Evolutionary conservation across 2,329 filamentous ascomycete genomes (phyloP), one percentile per base, ranked within the genome.

Genomic region (Ophiostoma pallidulum): DNA sequence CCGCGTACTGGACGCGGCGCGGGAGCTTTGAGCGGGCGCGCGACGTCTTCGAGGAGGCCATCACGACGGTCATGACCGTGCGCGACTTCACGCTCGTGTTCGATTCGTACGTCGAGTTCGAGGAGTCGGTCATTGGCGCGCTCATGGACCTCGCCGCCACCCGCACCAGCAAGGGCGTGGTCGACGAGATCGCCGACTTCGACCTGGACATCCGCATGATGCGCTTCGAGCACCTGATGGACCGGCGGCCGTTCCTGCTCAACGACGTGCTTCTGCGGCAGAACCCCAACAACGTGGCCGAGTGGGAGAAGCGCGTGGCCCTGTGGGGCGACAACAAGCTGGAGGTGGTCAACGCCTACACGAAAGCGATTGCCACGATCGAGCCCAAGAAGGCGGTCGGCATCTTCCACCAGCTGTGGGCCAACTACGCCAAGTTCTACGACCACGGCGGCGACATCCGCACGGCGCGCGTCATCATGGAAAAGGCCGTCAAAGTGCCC

Each of bases 51-150:
- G 92, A 98, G 66, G 90, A 97, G 65, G 94, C 87, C 38, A 87
- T 97, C 55, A 95, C 88, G 10, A 97, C 91, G 1, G 94, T 96
- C 53, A 97, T 97, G 91, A 98, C 92, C 2, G 90, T 98, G 38
- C 83, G 92, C 48, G 92, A 98, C 66, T 98, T 98, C 61, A 94
- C 90, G 1, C 78, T 97, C 47, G 84, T 97, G 39, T 98, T 98
- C 58, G 92, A 98, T 64, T 86, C 90, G 0, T 98, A 97, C 60
- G 83, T 86, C 28, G 92, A 98, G 65, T 96, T 96, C 53, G 92
- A 98, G 64, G 94, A 98, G 67, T 91, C 90, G 0, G 84, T 97
- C 56, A 95, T 97, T 54, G 84, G 86, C 13, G 83, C 83, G 41
- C 73, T 97, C 57, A 94, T 98, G 82, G 90, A 97, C 58, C 77